Evolutionary conservation across 805 yeast species (phyloP), one percentile per base, ranked within the genome.

Genomic region (Priceomyces fermenticarens): DNA sequence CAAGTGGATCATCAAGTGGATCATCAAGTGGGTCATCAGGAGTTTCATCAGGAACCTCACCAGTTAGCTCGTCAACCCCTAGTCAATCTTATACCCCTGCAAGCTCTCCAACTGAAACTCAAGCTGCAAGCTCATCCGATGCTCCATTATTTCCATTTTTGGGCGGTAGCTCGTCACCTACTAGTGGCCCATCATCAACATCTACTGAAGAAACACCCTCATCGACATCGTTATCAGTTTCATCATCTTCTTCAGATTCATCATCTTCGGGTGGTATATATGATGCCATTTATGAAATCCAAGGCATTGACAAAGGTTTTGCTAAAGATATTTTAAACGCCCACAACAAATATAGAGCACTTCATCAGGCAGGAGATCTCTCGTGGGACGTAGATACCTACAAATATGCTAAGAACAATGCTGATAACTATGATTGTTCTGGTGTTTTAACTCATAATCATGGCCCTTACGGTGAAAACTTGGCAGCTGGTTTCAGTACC

Each of bases 391-490:
- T 37, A 13, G 58, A 49, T n/a, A 56, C 65, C 3, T 64, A 60
- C 53, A 43, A 52, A 32, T 65, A 63, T 43, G 70, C 71, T 5
- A 49, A 61, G 39, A 54, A 55, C 35, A 53, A 59, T 34, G 71
- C 71, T 11, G 58, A 63, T 41, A 54, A 48, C 40, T 64, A 64
- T 48, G 67, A 62, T 41, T 65, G 71, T 46, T 62, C 67, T 2
- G 71, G 71, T 3, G 51, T 54, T 12, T 58, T 65, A 45, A 61
- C 65, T 2, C 70, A 65, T 44, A 60, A 65, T 12, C 62, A 56
- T 41, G 71, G 69, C 6, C 64, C 49, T 17, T 65, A 47, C 39
- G 71, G 71, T 13, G 71, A 65, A 41, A 65, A 64, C 46, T 56
- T 65, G 43, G 70, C 68, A 10, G 67, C 65, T 13, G 71, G 71